Percentiles rank a stretch among this genome's conserved stretches.
These are phyloP conservation scores for Lipomyces lipofer DNA, from an alignment of 805 yeast species.

Conservation along the genomic window DNA sequence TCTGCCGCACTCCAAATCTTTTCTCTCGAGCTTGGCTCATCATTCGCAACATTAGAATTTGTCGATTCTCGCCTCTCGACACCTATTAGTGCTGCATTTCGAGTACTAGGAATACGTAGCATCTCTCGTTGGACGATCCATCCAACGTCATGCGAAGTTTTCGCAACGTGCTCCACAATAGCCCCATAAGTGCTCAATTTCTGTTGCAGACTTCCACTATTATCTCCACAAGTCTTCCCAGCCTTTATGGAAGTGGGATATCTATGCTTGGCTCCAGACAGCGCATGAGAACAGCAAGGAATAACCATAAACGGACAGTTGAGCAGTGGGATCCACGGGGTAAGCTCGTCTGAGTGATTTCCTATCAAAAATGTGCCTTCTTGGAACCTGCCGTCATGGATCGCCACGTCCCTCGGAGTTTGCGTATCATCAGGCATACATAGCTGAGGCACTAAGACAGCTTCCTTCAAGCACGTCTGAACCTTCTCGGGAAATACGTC, in stretches of 20 bases:
- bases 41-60: neutral
- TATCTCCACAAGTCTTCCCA: neutral
- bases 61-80: constrained; percentile 43
- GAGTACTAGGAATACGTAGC: constrained; percentile 89
- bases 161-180: constrained; percentile 80
- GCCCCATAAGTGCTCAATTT: constrained; percentile 67
- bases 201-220: constrained; percentile 14
- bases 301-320: constrained; percentile 83
- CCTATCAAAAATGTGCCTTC: constrained; percentile 81
- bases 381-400: constrained; percentile 47
- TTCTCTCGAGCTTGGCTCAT: no score
- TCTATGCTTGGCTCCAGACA: constrained; percentile 73
- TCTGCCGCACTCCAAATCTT: constrained; percentile 50
- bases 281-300: constrained; percentile 91
- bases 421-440: neutral
- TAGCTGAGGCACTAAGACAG: constrained; percentile 70
- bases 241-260: constrained; percentile 43
- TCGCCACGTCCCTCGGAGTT: neutral
- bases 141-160: constrained; percentile 65
- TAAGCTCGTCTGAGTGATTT: constrained; percentile 91
- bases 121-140: constrained; percentile 86
- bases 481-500: constrained; percentile 65
- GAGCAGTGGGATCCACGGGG: constrained; percentile 91
- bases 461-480: constrained; percentile 61
- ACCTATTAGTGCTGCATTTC: constrained; percentile 89